Conservation (phyloP, 495 filamentous ascomycete genomes). For the Pyrenopolyporus hunteri region DNA sequence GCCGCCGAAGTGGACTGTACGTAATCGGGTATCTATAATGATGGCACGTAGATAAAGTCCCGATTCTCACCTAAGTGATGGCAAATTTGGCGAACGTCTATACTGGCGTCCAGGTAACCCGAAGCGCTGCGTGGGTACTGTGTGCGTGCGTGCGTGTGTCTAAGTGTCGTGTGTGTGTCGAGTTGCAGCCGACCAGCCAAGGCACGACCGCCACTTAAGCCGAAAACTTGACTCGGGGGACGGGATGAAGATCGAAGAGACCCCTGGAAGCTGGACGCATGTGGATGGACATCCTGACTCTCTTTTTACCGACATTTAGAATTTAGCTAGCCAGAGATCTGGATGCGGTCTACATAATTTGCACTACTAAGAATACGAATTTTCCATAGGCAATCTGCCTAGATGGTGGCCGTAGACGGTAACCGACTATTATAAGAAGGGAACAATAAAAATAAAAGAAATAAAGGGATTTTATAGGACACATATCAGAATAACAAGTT, state of each 20-base stretch:
- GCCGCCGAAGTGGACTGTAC: conserved; percentile 13
- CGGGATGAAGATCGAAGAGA: conserved; percentile 35
- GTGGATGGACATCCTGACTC: conserved; percentile 32
- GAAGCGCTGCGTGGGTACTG: conserved; percentile 18
- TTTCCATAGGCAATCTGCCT: too few species aligned
- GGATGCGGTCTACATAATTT: conserved; percentile 15
- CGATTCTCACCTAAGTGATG: conserved; percentile 25
- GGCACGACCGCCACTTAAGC: conserved; percentile 29
- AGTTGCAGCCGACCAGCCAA: conserved; percentile 33
- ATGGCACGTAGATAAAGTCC: conserved; percentile 36
- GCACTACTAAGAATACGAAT: conserved; percentile 4
- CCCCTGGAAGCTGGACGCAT: conserved; percentile 23
- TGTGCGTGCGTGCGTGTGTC: neutral
- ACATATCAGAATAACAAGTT: neutral
- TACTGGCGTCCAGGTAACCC: neutral
- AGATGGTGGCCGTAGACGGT: conserved; percentile 18
- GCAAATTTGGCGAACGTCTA: conserved; percentile 3
- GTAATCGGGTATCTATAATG: conserved; percentile 23
- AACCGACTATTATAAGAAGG: too few species aligned
- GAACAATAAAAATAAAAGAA: too few species aligned
- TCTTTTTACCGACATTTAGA: conserved; percentile 32
- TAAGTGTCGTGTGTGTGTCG: neutral
- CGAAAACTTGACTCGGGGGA: conserved; percentile 39
- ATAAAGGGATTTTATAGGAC: neutral
- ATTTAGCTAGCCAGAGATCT: conserved; percentile 14